These are phyloP conservation scores for Liquidambar formosana DNA, from an alignment of 164 flowering plant genomes.

Conservation along the genomic window DNA sequence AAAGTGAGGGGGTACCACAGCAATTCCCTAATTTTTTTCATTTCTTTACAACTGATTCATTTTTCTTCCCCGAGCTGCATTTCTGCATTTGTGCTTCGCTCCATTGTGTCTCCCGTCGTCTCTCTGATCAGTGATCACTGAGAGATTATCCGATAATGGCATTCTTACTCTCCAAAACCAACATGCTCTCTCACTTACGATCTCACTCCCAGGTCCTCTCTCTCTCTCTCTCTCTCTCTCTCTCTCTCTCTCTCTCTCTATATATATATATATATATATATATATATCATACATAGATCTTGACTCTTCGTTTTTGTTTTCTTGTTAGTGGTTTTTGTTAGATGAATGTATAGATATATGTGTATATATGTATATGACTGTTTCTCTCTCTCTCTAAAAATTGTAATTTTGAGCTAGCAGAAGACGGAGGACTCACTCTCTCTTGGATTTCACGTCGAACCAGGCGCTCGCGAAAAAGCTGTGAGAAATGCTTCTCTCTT, in stretches of 20 bases:
- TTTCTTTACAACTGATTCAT: not conserved
- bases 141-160: slow-evolving; percentile 35
- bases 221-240: not conserved
- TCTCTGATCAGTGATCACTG: no score
- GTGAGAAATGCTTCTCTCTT: slow-evolving; percentile 36
- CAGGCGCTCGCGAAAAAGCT: slow-evolving; percentile 73
- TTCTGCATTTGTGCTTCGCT: not conserved
- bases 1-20: no score
- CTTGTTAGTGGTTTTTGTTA: no score
- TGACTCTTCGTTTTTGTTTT: not conserved
- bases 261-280: not conserved
- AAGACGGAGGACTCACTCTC: slow-evolving; percentile 28
- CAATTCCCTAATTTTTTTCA: not conserved
- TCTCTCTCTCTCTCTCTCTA: no score
- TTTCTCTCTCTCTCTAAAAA: not conserved
- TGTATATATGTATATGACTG: not conserved
- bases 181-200: slow-evolving; percentile 36
- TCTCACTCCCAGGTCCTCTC: slow-evolving; percentile 43
- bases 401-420: slow-evolving; percentile 14
- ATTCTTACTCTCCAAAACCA: slow-evolving; percentile 40
- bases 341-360: not conserved
- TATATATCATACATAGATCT: not conserved
- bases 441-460: slow-evolving; percentile 53
- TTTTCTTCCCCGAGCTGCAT: not conserved
- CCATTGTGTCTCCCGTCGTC: not conserved